phyloP scores from a whole-genome alignment of 148 eudicot genomes.

The Hydrangea macrophylla region DNA sequence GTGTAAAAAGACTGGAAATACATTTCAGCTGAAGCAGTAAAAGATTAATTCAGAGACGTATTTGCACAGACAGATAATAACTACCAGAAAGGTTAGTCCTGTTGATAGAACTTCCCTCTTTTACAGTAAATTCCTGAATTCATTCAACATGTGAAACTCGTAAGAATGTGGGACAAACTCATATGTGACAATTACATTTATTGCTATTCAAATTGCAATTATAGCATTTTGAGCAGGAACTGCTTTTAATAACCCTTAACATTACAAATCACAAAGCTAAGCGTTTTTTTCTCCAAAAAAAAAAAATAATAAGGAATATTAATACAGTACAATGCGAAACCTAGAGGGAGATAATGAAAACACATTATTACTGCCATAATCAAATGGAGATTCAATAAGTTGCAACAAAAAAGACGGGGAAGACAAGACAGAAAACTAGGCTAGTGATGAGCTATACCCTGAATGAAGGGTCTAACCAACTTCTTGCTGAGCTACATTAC shows the following conservation, averaged over 20 bases:
- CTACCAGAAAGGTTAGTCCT: neutral
- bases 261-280: neutral
- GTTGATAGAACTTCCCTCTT: neutral
- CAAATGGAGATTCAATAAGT: neutral
- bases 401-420: neutral
- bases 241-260: neutral
- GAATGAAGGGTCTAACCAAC: neutral
- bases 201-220: neutral
- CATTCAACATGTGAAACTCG: neutral
- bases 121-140: neutral
- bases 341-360: slow-evolving; percentile 2
- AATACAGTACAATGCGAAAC: slow-evolving; percentile 5
- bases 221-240: neutral
- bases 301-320: neutral
- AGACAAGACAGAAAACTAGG: neutral
- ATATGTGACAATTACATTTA: neutral
- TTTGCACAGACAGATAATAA: neutral
- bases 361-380: slow-evolving; percentile 2
- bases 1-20: too few relatives aligned
- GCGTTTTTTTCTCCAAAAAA: too few relatives aligned
- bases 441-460: neutral
- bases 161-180: neutral
- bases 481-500: slow-evolving; percentile 17
- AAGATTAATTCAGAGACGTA: neutral
- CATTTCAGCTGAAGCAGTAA: neutral